Evolutionary conservation across 257 asterid genomes (phyloP), one percentile per base, ranked within the genome.

Genomic region (Petrea volubilis): DNA sequence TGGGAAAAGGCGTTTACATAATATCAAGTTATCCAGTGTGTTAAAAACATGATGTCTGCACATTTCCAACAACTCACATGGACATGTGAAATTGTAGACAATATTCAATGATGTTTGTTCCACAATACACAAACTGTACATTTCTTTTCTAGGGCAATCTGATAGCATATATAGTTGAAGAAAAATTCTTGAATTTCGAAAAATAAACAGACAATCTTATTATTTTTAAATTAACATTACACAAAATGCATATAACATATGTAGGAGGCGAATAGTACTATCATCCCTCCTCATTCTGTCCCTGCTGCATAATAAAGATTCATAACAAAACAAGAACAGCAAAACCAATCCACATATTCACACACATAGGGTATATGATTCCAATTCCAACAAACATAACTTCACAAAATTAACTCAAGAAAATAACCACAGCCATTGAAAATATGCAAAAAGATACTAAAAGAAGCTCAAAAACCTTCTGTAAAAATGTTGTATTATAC

Each of bases 31-130:
- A 40, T 51, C 72, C 28, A 53, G 15, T 28, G 50, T 43, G 25
- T 52, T 51, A 2, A 29, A n/a, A 49, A 33, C 52, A 47, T 60
- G 8, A 31, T 60, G 40, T 36, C 15, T 59, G 40, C 40, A 46
- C 20, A 28, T 44, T 65, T 56, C 46, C 59, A 74, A 46, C 74
- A 66, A 44, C 52, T 47, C 78, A 74, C 78, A 74, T 66, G 78
- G 73, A 56, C 18, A 40, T 53, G 60, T 34, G 27, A 9, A 7
- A 46, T 36, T 25, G 7, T 51, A 0, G 53, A 65, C 36, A 29
- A 29, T 34, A 1, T 50, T 50, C 24, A 50, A 50, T 50, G 12
- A 50, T 50, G 29, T 67, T 13, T 18, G 61, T 43, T 33, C 23
- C 24, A 33, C 14, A 65, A 65, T 58, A 13, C 57, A 43, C 46